A percentile compares a stretch with the other conserved stretches of the same genome.
phyloP scores from a whole-genome alignment of 441 rosid genomes.

The Eutrema salsugineum region DNA sequence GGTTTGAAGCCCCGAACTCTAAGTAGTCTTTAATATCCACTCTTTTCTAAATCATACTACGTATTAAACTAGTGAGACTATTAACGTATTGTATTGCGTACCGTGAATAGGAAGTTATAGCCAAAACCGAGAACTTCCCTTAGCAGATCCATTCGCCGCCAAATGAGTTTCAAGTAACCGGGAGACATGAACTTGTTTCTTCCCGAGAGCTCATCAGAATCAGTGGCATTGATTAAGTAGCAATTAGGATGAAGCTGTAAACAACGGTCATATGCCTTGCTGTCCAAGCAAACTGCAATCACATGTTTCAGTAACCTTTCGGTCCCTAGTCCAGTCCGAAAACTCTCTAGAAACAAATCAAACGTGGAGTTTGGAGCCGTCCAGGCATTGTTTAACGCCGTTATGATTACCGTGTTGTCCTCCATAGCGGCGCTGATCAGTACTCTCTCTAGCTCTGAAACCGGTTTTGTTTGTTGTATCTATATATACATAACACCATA shows the following conservation, averaged over 20 bases:
- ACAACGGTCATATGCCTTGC: constrained; percentile 57
- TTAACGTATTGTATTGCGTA: constrained; percentile 13
- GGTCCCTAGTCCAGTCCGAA: constrained; percentile 53
- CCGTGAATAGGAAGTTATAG: constrained; percentile 83
- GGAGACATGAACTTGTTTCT: constrained; percentile 57
- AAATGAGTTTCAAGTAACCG: constrained; percentile 68
- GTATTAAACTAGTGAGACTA: background rate
- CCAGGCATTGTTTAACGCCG: constrained; percentile 72
- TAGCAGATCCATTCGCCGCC: constrained; percentile 74
- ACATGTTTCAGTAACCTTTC: constrained; percentile 53
- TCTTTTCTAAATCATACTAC: background rate
- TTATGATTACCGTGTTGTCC: constrained; percentile 59
- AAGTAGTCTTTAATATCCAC: background rate
- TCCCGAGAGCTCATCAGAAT: constrained; percentile 45
- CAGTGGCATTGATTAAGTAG: constrained; percentile 55
- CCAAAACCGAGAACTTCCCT: constrained; percentile 66
- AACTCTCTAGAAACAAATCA: constrained; percentile 69
- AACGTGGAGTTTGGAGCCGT: constrained; percentile 52
- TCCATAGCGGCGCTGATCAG: constrained; percentile 55
- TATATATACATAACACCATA: background rate
- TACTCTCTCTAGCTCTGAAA: constrained; percentile 47
- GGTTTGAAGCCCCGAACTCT: background rate
- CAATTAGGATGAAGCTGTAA: constrained; percentile 50
- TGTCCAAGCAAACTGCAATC: constrained; percentile 66
- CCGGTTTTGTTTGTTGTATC: background rate